A percentile compares a stretch with the other conserved stretches of the same genome.
Evolutionary conservation across 805 yeast species (phyloP).

Genomic region (Candida fluviatilis): DNA sequence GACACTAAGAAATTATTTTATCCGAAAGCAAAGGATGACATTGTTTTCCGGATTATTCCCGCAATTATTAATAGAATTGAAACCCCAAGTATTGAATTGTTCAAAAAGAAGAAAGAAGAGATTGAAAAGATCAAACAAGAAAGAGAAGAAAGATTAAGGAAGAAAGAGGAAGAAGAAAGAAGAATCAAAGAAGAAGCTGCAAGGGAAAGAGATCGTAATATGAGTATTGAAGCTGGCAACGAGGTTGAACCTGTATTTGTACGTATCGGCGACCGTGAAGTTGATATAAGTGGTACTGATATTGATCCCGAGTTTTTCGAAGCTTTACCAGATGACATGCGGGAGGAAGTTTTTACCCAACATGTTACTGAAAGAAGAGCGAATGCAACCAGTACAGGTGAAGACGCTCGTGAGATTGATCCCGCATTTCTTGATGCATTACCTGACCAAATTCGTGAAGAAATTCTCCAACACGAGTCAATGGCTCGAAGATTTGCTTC

Average conservation of each 20-base stretch:
- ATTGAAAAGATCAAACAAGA: slow-evolving; percentile 19
- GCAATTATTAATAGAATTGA: slow-evolving; percentile 45
- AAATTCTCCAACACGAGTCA: slow-evolving; percentile 56
- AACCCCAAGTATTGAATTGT: slow-evolving; percentile 43
- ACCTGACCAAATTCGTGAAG: slow-evolving; percentile 64
- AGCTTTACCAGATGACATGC: slow-evolving; percentile 88
- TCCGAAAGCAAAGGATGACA: slow-evolving; percentile 29
- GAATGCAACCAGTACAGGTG: slow-evolving; percentile 42
- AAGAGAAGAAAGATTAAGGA: slow-evolving; percentile 25
- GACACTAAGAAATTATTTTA: slow-evolving; percentile 52
- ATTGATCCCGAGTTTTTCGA: slow-evolving; percentile 88
- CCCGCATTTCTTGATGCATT: slow-evolving; percentile 77
- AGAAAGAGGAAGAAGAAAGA: slow-evolving; percentile 28
- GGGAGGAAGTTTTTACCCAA: slow-evolving; percentile 87
- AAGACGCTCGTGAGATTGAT: slow-evolving; percentile 61
- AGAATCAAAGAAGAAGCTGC: slow-evolving; percentile 24
- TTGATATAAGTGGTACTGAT: slow-evolving; percentile 85
- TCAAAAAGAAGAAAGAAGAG: slow-evolving; percentile 25
- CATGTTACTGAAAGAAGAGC: slow-evolving; percentile 74
- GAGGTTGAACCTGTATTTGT: slow-evolving; percentile 57
- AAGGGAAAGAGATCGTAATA: slow-evolving; percentile 15
- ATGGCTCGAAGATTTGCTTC: slow-evolving; percentile 38
- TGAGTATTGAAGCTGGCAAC: slow-evolving; percentile 13
- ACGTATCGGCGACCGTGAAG: slow-evolving; percentile 68
- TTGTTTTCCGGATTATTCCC: slow-evolving; percentile 18